A percentile compares a stretch with the other conserved stretches of the same genome.
phyloP scores from a whole-genome alignment of 306 rosid genomes.

The Mimosa bimucronata region DNA sequence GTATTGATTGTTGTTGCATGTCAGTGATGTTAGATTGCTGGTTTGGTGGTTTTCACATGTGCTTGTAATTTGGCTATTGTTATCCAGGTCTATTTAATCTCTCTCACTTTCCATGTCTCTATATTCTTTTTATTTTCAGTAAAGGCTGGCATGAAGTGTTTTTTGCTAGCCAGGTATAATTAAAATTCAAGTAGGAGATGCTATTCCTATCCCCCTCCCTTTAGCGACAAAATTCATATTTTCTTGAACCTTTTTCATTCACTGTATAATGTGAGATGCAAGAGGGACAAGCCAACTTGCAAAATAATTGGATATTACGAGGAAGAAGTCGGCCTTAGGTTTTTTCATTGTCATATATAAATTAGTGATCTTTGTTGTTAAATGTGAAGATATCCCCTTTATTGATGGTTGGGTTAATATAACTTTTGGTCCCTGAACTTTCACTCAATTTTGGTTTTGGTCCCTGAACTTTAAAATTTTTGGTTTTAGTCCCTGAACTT shows the following conservation, averaged over 20 bases:
- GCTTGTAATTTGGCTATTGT: neutral
- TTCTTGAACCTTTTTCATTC: neutral
- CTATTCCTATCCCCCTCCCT: neutral
- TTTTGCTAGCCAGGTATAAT: neutral
- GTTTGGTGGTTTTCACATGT: neutral
- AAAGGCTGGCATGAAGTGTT: neutral
- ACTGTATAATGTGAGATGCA: neutral
- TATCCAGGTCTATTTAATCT: no score
- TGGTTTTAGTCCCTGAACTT: no score
- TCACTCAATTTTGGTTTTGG: no score
- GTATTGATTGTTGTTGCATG: constrained; percentile 4
- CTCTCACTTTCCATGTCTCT: neutral
- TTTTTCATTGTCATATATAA: neutral
- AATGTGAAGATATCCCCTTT: neutral
- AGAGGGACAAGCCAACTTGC: neutral
- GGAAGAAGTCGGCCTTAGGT: neutral
- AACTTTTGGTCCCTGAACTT: no score
- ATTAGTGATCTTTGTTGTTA: neutral
- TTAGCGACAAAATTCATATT: neutral
- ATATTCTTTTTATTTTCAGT: neutral
- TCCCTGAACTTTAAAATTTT: no score
- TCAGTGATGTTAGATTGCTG: neutral
- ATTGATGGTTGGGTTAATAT: neutral
- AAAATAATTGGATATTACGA: neutral
- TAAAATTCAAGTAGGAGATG: neutral